Evolutionary conservation across 768 basidiomycete genomes (phyloP).

Genomic region (Daedalea quercina): DNA sequence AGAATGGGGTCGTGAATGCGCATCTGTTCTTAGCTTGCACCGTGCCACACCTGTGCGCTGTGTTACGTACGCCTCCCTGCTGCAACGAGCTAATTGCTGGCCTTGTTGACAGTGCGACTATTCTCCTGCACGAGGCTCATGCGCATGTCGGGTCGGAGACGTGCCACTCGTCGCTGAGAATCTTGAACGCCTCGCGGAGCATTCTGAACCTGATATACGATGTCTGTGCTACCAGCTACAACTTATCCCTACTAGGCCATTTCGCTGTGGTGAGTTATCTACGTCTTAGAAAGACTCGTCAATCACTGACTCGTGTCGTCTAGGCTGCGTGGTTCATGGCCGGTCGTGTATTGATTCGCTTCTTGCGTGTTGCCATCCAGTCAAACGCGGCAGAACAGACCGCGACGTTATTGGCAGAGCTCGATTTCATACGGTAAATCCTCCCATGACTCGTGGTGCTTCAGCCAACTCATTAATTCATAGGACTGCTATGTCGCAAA

Average conservation of each 20-base stretch:
- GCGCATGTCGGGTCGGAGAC: conserved; percentile 50
- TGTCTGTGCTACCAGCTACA: conserved; percentile 65
- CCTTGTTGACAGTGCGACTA: conserved; percentile 46
- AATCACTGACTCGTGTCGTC: background rate
- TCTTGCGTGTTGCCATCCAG: conserved; percentile 57
- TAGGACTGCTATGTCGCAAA: background rate
- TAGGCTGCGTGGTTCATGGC: conserved; percentile 51
- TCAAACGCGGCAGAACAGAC: conserved; percentile 51
- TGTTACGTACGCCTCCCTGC: too few species aligned
- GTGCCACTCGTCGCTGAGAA: conserved; percentile 64
- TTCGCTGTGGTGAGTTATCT: conserved; percentile 51
- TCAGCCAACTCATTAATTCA: background rate
- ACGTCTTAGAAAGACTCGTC: background rate
- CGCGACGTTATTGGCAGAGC: conserved; percentile 49
- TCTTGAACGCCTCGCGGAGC: conserved; percentile 57
- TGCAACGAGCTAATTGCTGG: too few species aligned
- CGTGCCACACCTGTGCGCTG: conserved; percentile 16
- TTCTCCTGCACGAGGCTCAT: conserved; percentile 73
- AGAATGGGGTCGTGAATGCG: conserved; percentile 46
- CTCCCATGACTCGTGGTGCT: background rate
- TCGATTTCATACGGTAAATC: conserved; percentile 56
- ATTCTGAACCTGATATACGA: conserved; percentile 63
- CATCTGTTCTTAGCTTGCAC: conserved; percentile 40
- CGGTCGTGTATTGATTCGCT: conserved; percentile 60
- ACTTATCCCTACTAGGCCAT: conserved; percentile 60